Base-by-base conservation (phyloP, 2,329 filamentous ascomycete genomes). In the Paecilomyces sp. region DNA sequence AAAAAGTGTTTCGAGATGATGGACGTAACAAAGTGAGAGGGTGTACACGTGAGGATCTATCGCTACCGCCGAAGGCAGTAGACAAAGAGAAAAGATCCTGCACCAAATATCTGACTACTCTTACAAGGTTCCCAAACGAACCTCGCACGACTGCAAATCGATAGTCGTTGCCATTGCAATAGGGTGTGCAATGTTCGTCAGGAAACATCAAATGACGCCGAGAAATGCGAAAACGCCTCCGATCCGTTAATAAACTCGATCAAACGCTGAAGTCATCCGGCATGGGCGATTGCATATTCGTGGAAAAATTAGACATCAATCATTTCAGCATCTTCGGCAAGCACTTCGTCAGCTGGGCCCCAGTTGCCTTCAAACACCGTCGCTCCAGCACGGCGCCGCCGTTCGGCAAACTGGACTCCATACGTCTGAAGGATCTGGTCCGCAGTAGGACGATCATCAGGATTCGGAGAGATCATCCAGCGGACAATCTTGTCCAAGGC, bases 361-460 rank as follows among this genome's bases (percentile, higher is more conserved):
- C 92, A 99, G 72, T 91, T 94, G 63, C 94, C 94, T 77, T 99
- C 94, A 67, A 90, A 99, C 57, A 99, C 87, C 0, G 92, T 97
- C n/a, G 94, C 94, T 53, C 92, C 90, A 11, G 92, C 90, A 58
- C 89, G 87, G 58, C 92, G 87, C 63, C 92, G 87, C 56, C 81
- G 78, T 58, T 87, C 84, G 33, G 95, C 88, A 90, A 94, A 99
- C 62, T 83, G 83, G 57, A 96, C 83, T 25, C 91, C 91, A 55
- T 87, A 85, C 1, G 87, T 83, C 54, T 83, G 77, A 54, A 96
- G 83, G 11, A 99, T 77, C 63, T 95, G 84, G 57, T 88, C 82
- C 25, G 91, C 84, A 1, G 83, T 84, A 3, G 93, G 94, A 57
- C 94, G 89, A 56, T 87, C 79, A 12, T 79, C 75, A 0, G 92